Evolutionary conservation across 2,329 filamentous ascomycete genomes (phyloP).

Genomic region (Ilyonectria sp.): DNA sequence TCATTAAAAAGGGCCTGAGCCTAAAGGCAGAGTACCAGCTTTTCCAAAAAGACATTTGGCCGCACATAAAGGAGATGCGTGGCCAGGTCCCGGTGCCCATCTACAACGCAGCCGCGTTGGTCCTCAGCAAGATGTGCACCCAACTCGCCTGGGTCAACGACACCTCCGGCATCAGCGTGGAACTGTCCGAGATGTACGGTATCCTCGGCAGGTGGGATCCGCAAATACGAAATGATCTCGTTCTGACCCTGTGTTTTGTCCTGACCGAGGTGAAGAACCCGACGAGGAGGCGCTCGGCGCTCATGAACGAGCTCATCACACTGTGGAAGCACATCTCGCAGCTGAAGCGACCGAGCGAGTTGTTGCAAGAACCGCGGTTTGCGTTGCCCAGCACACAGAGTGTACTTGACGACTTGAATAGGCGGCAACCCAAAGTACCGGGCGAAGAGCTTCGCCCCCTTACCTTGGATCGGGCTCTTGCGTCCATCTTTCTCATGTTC

Average conservation of each 20-base stretch:
- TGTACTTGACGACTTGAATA: slow-evolving; percentile 40
- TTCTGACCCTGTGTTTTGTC: slow-evolving; percentile 52
- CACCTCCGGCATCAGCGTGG: slow-evolving; percentile 35
- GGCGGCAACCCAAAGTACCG: slow-evolving; percentile 15
- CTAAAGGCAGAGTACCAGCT: slow-evolving; percentile 40
- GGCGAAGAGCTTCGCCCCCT: slow-evolving; percentile 18
- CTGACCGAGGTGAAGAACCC: slow-evolving; percentile 37
- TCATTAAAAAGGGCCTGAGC: slow-evolving; percentile 35
- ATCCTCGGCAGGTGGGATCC: slow-evolving; percentile 48
- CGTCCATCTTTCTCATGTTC: slow-evolving; percentile 53
- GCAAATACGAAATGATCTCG: slow-evolving; percentile 49
- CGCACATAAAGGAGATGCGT: slow-evolving; percentile 47
- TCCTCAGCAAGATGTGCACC: slow-evolving; percentile 41
- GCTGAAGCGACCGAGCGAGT: slow-evolving; percentile 50
- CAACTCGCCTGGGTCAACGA: slow-evolving; percentile 37
- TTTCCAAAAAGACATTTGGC: slow-evolving; percentile 51
- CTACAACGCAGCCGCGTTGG: slow-evolving; percentile 39
- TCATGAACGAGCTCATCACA: slow-evolving; percentile 51
- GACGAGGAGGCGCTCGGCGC: slow-evolving; percentile 27
- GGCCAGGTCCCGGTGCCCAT: slow-evolving; percentile 49
- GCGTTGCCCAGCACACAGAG: slow-evolving; percentile 51
- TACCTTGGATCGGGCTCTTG: slow-evolving; percentile 43
- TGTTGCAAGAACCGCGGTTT: slow-evolving; percentile 42
- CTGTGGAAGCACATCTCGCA: slow-evolving; percentile 58
- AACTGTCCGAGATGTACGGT: slow-evolving; percentile 47